Evolutionary conservation across 2,329 filamentous ascomycete species (phyloP).

Genomic region (Pseudogymnoascus sp.): DNA sequence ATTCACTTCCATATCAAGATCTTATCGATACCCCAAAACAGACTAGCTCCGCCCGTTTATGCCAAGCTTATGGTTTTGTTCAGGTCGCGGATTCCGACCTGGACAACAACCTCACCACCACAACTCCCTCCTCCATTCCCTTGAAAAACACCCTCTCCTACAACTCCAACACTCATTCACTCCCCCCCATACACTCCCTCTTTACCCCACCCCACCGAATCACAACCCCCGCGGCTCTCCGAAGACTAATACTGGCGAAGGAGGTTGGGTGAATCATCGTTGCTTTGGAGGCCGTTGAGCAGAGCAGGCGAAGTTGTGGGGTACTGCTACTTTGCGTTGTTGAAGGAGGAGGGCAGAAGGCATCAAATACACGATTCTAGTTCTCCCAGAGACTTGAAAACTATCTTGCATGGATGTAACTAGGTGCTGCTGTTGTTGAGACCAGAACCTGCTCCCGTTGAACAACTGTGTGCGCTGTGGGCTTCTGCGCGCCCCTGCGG

Average conservation of each 20-base stretch:
- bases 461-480: not conserved
- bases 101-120: slow-evolving; percentile 1
- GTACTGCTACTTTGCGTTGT: not conserved
- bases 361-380: slow-evolving; percentile 32
- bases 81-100: not conserved
- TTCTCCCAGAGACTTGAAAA: slow-evolving; percentile 27
- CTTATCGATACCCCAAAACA: not conserved
- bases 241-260: not conserved
- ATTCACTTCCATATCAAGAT: not conserved
- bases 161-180: not conserved
- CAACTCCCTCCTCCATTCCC: not conserved
- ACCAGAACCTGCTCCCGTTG: slow-evolving; percentile 6
- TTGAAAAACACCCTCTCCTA: not conserved
- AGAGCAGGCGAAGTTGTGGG: slow-evolving; percentile 1
- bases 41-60: not conserved
- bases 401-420: slow-evolving; percentile 30
- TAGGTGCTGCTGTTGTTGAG: slow-evolving; percentile 25
- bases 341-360: slow-evolving; percentile 19
- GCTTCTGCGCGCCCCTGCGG: not conserved
- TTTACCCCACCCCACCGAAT: not conserved
- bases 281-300: not conserved
- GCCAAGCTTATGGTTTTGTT: not conserved
- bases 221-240: not conserved
- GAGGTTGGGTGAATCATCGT: slow-evolving; percentile 5
- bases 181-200: not conserved